Percentiles rank a stretch among this genome's conserved stretches.
These are phyloP conservation scores for Wakefieldia striispora DNA, from an alignment of 768 basidiomycete species.

Conservation along the genomic window DNA sequence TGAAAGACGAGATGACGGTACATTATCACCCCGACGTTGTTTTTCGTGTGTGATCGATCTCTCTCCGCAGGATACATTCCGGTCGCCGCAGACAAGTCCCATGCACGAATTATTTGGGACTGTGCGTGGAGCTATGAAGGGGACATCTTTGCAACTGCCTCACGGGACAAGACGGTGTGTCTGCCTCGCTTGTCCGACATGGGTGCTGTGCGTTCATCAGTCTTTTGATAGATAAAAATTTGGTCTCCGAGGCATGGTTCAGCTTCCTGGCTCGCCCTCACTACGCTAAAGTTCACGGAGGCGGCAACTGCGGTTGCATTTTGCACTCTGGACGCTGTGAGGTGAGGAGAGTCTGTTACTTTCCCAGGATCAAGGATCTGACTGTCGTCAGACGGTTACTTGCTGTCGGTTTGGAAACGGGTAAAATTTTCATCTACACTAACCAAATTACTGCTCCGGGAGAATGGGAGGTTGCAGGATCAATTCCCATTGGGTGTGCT, in stretches of 20 bases:
- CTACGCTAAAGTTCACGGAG: conserved; percentile 67
- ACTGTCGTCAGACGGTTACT: conserved; percentile 47
- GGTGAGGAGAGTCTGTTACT: conserved; percentile 35
- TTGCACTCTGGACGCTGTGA: conserved; percentile 37
- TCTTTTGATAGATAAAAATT: conserved; percentile 65
- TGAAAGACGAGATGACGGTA: conserved; percentile 47
- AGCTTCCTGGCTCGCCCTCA: conserved; percentile 52
- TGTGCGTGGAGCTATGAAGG: conserved; percentile 81
- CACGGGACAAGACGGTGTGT: conserved; percentile 88
- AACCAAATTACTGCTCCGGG: conserved; percentile 29
- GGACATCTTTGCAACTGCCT: conserved; percentile 86
- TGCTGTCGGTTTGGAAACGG: conserved; percentile 84
- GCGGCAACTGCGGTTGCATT: conserved; percentile 84
- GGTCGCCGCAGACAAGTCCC: conserved; percentile 74
- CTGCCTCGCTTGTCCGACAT: neutral
- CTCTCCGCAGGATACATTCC: conserved; percentile 54
- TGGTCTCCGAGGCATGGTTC: conserved; percentile 52
- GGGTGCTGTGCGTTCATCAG: neutral
- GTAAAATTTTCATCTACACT: conserved; percentile 65
- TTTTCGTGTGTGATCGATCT: neutral
- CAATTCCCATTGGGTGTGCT: conserved; percentile 53
- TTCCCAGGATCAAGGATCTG: neutral
- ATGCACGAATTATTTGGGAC: conserved; percentile 95
- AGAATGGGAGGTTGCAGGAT: conserved; percentile 47
- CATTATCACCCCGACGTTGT: neutral